A percentile compares a stretch with the other conserved stretches of the same genome.
phyloP scores from a whole-genome alignment of 2,329 filamentous ascomycete species.

The Periconia sp. region DNA sequence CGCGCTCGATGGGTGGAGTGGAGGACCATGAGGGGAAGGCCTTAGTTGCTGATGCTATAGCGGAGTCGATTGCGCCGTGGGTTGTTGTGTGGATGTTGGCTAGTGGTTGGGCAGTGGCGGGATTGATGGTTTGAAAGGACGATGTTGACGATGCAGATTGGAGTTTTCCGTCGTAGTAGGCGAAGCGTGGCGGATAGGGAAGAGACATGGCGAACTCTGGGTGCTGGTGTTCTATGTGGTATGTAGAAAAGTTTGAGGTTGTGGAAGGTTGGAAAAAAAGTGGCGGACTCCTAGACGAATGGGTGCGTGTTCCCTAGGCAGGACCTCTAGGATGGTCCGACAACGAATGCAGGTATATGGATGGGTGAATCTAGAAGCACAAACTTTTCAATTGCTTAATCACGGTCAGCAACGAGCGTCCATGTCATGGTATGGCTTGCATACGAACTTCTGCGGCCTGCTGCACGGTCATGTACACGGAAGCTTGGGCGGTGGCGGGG shows the following conservation, averaged over 20 bases:
- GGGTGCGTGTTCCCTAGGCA: no score
- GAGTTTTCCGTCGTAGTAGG: conserved; percentile 76
- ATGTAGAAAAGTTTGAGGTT: conserved; percentile 4
- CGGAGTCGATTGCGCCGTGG: conserved; percentile 70
- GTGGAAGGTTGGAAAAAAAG: not conserved
- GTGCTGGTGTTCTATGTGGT: no score
- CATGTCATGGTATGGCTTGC: no score
- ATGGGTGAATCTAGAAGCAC: no score
- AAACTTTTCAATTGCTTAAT: no score
- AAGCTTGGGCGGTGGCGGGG: conserved; percentile 12
- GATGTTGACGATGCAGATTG: conserved; percentile 66
- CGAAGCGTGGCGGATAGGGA: conserved; percentile 62
- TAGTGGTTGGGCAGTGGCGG: conserved; percentile 71
- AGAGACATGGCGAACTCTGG: conserved; percentile 36
- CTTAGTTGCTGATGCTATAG: conserved; percentile 71
- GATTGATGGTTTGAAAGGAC: conserved; percentile 76
- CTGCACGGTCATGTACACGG: not conserved
- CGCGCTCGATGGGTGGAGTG: conserved; percentile 75
- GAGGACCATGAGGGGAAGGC: conserved; percentile 80
- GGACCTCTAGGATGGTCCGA: no score
- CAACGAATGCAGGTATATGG: no score
- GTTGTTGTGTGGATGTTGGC: conserved; percentile 77
- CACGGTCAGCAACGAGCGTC: no score
- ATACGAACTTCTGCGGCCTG: no score
- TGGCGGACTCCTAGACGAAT: not conserved